phyloP scores from a whole-genome alignment of 768 basidiomycete genomes.

The Naganishia vaughanmartiniae region DNA sequence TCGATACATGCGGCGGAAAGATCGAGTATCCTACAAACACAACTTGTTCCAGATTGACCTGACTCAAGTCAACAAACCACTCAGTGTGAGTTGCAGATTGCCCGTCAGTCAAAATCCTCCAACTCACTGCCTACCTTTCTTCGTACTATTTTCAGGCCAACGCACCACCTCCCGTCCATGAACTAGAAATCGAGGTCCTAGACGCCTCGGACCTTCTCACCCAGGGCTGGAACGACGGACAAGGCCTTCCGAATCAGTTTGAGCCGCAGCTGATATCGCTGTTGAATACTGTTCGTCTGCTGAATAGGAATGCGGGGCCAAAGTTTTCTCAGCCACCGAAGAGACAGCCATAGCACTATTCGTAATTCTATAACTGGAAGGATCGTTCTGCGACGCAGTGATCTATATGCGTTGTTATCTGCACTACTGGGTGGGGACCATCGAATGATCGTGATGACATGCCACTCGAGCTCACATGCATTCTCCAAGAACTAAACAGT shows the following conservation, averaged over 20 bases:
- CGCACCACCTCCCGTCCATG: slow-evolving; percentile 68
- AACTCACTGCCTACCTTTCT: slow-evolving; percentile 19
- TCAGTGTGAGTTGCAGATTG: slow-evolving; percentile 53
- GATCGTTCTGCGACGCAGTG: no score
- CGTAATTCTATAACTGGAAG: not conserved
- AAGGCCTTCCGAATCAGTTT: slow-evolving; percentile 68
- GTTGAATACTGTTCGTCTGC: slow-evolving; percentile 86
- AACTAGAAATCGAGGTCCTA: slow-evolving; percentile 81
- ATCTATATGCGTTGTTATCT: not conserved
- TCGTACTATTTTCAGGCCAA: slow-evolving; percentile 16
- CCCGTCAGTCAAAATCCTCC: not conserved
- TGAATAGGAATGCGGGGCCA: slow-evolving; percentile 65
- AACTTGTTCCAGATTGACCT: slow-evolving; percentile 91
- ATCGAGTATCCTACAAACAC: slow-evolving; percentile 87
- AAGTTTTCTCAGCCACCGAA: slow-evolving; percentile 16
- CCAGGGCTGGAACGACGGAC: slow-evolving; percentile 65
- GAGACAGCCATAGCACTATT: not conserved
- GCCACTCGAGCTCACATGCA: no score
- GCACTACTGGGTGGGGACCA: no score
- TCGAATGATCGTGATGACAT: no score
- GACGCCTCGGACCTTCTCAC: slow-evolving; percentile 65
- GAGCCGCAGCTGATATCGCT: slow-evolving; percentile 89
- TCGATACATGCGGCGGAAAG: slow-evolving; percentile 62
- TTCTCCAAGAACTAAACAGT: no score
- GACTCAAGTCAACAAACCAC: slow-evolving; percentile 68